Evolutionary conservation across 495 filamentous ascomycete species (phyloP).

Genomic region (Penicillium pulvis): DNA sequence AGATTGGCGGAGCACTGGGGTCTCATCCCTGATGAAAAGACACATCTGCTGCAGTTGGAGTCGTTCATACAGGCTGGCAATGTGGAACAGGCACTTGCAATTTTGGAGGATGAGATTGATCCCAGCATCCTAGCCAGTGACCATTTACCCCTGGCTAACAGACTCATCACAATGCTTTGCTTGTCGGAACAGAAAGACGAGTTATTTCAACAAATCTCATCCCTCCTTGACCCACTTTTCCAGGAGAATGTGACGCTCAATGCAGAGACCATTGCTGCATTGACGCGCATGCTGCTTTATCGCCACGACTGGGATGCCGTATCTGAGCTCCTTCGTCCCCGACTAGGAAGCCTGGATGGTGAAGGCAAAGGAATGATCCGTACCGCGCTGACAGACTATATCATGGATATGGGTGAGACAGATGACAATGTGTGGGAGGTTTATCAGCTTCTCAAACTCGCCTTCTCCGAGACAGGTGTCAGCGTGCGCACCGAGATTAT

Average conservation of each 20-base stretch:
- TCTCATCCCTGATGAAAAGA: constrained; percentile 63
- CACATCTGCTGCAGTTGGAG: constrained; percentile 72
- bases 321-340: constrained; percentile 72
- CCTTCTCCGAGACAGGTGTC: constrained; percentile 73
- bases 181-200: constrained; percentile 46
- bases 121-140: constrained; percentile 53
- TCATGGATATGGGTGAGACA: constrained; percentile 59
- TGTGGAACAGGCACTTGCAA: constrained; percentile 62
- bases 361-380: constrained; percentile 65
- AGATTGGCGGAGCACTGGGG: constrained; percentile 60
- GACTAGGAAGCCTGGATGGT: constrained; percentile 60
- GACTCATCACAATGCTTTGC: constrained; percentile 75
- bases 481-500: constrained; percentile 70
- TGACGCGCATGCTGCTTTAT: constrained; percentile 69
- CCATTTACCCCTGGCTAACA: constrained; percentile 68
- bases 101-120: constrained; percentile 61
- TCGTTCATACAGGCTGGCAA: constrained; percentile 72
- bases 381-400: constrained; percentile 64
- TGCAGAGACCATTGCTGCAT: constrained; percentile 67
- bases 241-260: constrained; percentile 69
- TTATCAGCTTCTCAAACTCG: constrained; percentile 72
- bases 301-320: constrained; percentile 74
- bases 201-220: constrained; percentile 66
- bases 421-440: constrained; percentile 70
- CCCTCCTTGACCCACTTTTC: constrained; percentile 74